Conservation (phyloP, 306 rosid genomes). For the Pterocarpus santalinus region DNA sequence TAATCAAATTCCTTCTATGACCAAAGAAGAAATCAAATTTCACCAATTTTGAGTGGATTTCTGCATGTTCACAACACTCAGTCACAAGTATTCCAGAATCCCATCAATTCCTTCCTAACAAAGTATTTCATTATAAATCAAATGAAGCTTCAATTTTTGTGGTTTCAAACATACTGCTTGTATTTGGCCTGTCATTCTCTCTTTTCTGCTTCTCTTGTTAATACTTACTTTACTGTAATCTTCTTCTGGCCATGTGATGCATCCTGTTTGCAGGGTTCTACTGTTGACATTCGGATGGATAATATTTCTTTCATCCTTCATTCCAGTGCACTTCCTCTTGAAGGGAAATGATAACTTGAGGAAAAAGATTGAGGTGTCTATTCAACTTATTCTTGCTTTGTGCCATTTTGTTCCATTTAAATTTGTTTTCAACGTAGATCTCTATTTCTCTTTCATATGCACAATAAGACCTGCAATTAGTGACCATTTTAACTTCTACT, state of each 20-base stretch:
- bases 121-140: conserved; percentile 2
- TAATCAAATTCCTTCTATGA: conserved; percentile 20
- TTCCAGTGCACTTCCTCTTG: conserved; percentile 71
- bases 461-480: conserved; percentile 10
- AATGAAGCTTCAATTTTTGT: conserved; percentile 3
- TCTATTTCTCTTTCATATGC: conserved; percentile 21
- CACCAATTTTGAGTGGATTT: conserved; percentile 10
- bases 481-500: not conserved
- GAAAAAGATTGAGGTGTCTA: conserved; percentile 71
- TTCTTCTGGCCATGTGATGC: conserved; percentile 5
- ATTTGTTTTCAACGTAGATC: conserved; percentile 16
- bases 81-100: not conserved
- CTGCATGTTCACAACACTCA: not conserved
- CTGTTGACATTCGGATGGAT: conserved; percentile 85
- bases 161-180: not conserved
- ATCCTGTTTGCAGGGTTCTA: conserved; percentile 65
- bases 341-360: conserved; percentile 73
- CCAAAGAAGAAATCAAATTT: not conserved
- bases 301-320: conserved; percentile 74
- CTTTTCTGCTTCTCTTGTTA: conserved; percentile 14
- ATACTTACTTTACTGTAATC: not conserved
- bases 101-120: not conserved
- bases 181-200: not conserved
- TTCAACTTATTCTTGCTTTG: conserved; percentile 17
- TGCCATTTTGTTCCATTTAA: conserved; percentile 9